Evolutionary conservation across 768 basidiomycete species (phyloP), one percentile per base, ranked within the genome.

Genomic region (Suillus sp.): DNA sequence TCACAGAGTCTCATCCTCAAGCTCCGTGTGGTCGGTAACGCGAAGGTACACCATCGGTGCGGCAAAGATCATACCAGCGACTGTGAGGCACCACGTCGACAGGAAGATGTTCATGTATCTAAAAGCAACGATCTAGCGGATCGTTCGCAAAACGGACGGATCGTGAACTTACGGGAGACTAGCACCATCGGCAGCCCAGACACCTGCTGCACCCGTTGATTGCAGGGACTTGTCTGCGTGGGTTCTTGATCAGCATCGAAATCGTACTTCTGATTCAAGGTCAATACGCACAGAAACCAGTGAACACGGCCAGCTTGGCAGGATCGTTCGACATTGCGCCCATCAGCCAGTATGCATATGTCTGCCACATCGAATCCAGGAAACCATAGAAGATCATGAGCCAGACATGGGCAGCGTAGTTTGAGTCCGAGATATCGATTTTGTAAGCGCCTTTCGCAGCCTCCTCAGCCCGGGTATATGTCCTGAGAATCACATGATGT

Each of bases 321-420:
- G 30, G 30, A 30, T 30, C 30, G 30, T 30, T 30, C 2, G 30
- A 30, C 30, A 30, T 30, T 14, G 90, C 88, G 38, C 93, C 92
- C 85, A 92, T 90, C 68, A 91, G 80, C 90, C 90, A 92, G 73
- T 93, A 92, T 3, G 86, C 86, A 0, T 86, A 86, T 3, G 89
- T 92, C 72, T 94, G 93, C 91, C 91, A 94, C 85, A 92, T 88
- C 1, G 92, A 81, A 64, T 95, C 93, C 58, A 93, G 81, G 3
- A 93, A 66, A n/a, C 91, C 89, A 69, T 84, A 91, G 72, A 87
- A 84, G 62, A 91, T 83, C 76, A 87, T 91, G 22, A 94, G 76
- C 76, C 82, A 82, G 18, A 90, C 77, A 63, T 81, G 81, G 37
- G 80, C 83, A 3, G 82, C 76, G 71, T 91, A 94, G 1, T 75